Evolutionary conservation across 345 rosid species (phyloP).

Genomic region (Stellera chamaejasme): DNA sequence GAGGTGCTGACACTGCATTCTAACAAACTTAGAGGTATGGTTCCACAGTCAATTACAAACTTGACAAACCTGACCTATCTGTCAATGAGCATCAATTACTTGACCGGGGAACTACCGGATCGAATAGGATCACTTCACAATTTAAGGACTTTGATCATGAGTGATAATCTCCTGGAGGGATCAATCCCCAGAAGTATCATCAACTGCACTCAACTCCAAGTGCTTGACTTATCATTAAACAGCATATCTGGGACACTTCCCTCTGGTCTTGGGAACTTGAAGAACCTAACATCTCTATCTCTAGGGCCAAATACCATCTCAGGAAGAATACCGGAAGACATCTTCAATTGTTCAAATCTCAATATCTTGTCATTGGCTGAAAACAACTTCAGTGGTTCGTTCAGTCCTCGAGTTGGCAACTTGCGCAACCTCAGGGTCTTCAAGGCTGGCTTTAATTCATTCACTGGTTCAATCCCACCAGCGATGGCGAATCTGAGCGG

Average conservation of each 20-base stretch:
- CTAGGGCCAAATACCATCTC: conserved; percentile 37
- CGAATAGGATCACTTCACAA: conserved; percentile 57
- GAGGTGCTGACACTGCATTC: conserved; percentile 52
- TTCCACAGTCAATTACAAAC: conserved; percentile 57
- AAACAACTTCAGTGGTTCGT: conserved; percentile 50
- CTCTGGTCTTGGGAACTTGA: conserved; percentile 43
- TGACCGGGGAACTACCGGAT: conserved; percentile 57
- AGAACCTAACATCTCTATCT: conserved; percentile 41
- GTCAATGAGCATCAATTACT: conserved; percentile 46
- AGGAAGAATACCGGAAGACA: conserved; percentile 73
- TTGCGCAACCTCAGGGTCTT: conserved; percentile 41
- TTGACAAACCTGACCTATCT: conserved; percentile 53
- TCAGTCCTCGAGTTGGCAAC: conserved; percentile 52
- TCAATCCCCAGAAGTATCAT: conserved; percentile 60
- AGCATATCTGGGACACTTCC: conserved; percentile 49
- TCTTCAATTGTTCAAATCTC: conserved; percentile 60
- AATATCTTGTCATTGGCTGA: conserved; percentile 18
- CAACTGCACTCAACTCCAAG: conserved; percentile 54
- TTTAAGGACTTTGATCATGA: conserved; percentile 47
- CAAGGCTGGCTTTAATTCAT: conserved; percentile 32
- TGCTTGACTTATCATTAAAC: conserved; percentile 32
- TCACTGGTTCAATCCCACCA: conserved; percentile 55
- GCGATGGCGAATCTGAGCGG: conserved; percentile 56
- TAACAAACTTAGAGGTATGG: conserved; percentile 49
- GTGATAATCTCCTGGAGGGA: conserved; percentile 53